Evolutionary conservation across 768 basidiomycete genomes (phyloP).

Genomic region (Serendipita sp.): DNA sequence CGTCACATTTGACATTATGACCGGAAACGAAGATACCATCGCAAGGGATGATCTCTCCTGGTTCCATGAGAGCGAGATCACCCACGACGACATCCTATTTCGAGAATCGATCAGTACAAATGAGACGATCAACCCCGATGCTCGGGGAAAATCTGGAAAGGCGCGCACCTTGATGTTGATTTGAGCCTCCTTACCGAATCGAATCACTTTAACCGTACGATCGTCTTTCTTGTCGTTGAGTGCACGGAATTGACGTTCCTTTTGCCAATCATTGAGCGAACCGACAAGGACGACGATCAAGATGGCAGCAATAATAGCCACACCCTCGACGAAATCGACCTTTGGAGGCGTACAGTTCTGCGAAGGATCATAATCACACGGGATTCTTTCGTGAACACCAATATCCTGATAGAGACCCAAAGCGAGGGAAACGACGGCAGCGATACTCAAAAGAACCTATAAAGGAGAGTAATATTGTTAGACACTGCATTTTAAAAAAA

Average conservation of each 20-base stretch:
- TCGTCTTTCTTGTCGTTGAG: slow-evolving; percentile 95
- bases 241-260: slow-evolving; percentile 85
- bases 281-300: slow-evolving; percentile 56
- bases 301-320: slow-evolving; percentile 32
- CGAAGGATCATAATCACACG: slow-evolving; percentile 16
- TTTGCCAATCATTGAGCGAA: slow-evolving; percentile 95
- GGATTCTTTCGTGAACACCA: slow-evolving; percentile 39
- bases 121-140: slow-evolving; percentile 7
- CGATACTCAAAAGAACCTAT: slow-evolving; percentile 77
- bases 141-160: not conserved
- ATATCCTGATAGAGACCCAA: slow-evolving; percentile 91
- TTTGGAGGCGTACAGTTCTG: slow-evolving; percentile 37
- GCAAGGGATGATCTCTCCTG: slow-evolving; percentile 90
- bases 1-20: slow-evolving; percentile 90
- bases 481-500: not conserved
- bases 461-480: not conserved
- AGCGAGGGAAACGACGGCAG: slow-evolving; percentile 83
- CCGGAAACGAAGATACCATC: slow-evolving; percentile 89
- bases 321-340: slow-evolving; percentile 93
- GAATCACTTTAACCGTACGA: slow-evolving; percentile 70
- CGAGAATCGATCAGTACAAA: slow-evolving; percentile 15
- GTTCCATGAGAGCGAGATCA: slow-evolving; percentile 80
- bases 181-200: slow-evolving; percentile 49
- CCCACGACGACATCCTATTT: slow-evolving; percentile 79
- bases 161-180: slow-evolving; percentile 63